A percentile compares a stretch with the other conserved stretches of the same genome.
Conservation (phyloP, 192 early-diverging fungal genomes). For the Diversispora epigaea region DNA sequence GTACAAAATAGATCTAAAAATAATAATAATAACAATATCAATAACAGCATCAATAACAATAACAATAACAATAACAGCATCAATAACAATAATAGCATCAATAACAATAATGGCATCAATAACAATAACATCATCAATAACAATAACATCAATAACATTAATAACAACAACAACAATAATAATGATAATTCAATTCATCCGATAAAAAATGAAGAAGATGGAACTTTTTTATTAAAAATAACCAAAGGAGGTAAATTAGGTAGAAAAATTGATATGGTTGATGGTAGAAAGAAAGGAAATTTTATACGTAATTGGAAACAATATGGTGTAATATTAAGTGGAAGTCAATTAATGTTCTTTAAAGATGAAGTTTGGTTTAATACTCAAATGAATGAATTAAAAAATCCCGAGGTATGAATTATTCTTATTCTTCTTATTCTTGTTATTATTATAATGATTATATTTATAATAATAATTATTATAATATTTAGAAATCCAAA, state of each 20-base stretch:
- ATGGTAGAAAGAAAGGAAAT: slow-evolving; percentile 61
- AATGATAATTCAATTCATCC: slow-evolving; percentile 16
- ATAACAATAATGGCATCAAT: too few relatives aligned
- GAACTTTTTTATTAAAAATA: slow-evolving; percentile 42
- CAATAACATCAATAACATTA: not conserved
- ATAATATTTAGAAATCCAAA: slow-evolving; percentile 27
- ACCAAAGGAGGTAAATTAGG: slow-evolving; percentile 70
- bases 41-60: not conserved
- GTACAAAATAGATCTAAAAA: slow-evolving; percentile 5
- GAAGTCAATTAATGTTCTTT: slow-evolving; percentile 76
- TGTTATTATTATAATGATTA: not conserved
- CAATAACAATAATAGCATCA: too few relatives aligned
- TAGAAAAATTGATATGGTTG: slow-evolving; percentile 69
- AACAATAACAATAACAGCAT: too few relatives aligned
- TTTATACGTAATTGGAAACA: slow-evolving; percentile 70
- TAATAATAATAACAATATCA: slow-evolving; percentile 10
- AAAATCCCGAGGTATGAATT: not conserved
- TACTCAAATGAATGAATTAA: slow-evolving; percentile 36
- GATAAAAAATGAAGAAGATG: slow-evolving; percentile 25
- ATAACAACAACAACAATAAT: not conserved
- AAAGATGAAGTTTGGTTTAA: slow-evolving; percentile 56
- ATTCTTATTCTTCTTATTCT: not conserved
- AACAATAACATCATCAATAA: too few relatives aligned
- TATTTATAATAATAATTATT: not conserved
- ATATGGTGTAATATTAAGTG: slow-evolving; percentile 74